A percentile compares a stretch with the other conserved stretches of the same genome.
Evolutionary conservation across 306 rosid species (phyloP).

Genomic region (Ochetophila trinervis): DNA sequence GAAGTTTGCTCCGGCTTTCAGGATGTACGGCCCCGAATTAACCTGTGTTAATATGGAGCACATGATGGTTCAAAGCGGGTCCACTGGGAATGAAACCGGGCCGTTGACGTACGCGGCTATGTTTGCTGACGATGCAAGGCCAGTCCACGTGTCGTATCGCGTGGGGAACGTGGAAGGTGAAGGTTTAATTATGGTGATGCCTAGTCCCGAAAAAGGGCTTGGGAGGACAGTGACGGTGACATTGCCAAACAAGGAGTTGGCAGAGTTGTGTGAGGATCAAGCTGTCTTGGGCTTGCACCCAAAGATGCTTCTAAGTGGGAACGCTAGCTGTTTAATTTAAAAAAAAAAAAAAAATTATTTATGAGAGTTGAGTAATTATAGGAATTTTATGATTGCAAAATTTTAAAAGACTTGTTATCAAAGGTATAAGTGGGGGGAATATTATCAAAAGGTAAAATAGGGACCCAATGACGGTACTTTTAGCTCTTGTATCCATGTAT

Average conservation of each 20-base stretch:
- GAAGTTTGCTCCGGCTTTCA: slow-evolving; percentile 21
- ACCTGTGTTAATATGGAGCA: slow-evolving; percentile 64
- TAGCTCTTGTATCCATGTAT: too few species aligned
- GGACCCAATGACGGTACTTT: too few species aligned
- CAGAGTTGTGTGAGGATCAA: slow-evolving; percentile 35
- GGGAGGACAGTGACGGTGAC: slow-evolving; percentile 50
- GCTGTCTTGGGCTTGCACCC: slow-evolving; percentile 41
- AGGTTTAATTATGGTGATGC: slow-evolving; percentile 64
- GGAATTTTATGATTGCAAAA: too few species aligned
- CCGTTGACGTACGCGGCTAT: slow-evolving; percentile 31
- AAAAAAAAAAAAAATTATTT: too few species aligned
- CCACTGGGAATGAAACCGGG: neutral
- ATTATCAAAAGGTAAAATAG: too few species aligned
- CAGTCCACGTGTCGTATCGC: slow-evolving; percentile 54
- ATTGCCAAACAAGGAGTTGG: slow-evolving; percentile 43
- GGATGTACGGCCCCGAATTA: slow-evolving; percentile 51
- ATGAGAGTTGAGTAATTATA: too few species aligned
- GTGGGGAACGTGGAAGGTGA: slow-evolving; percentile 52
- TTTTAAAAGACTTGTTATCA: too few species aligned
- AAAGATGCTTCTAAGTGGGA: slow-evolving; percentile 26
- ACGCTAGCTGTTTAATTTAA: too few species aligned
- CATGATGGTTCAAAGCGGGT: slow-evolving; percentile 5
- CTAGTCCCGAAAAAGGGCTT: slow-evolving; percentile 47
- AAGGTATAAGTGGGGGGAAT: too few species aligned
- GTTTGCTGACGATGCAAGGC: slow-evolving; percentile 32